phyloP scores from a whole-genome alignment of 2,329 filamentous ascomycete species.

The Hirsutella minnesotensis region DNA sequence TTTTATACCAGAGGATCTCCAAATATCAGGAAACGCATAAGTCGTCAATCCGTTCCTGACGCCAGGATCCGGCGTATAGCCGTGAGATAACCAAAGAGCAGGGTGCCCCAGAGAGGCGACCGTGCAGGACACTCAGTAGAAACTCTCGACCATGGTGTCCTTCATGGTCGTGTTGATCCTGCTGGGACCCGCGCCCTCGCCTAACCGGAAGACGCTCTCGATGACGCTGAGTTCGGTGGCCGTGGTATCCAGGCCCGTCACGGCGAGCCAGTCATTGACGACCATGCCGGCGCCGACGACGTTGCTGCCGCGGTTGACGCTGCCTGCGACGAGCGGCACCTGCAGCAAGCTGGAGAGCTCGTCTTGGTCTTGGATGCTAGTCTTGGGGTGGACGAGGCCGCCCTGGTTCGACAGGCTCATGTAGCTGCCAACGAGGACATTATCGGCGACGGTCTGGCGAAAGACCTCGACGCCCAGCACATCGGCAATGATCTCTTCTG shows the following conservation, averaged over 20 bases:
- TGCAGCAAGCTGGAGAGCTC: constrained; percentile 88
- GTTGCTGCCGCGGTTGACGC: constrained; percentile 82
- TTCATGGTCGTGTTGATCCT: constrained; percentile 78
- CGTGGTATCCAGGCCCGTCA: constrained; percentile 86
- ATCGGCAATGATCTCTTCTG: constrained; percentile 96
- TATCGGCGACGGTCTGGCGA: constrained; percentile 90
- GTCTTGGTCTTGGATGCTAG: constrained; percentile 93
- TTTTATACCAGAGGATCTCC: too few relatives aligned
- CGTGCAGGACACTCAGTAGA: constrained; percentile 57
- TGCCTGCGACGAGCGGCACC: constrained; percentile 89
- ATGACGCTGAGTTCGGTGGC: constrained; percentile 96
- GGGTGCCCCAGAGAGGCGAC: too few relatives aligned
- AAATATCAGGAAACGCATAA: too few relatives aligned
- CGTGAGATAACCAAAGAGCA: too few relatives aligned
- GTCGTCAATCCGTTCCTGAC: too few relatives aligned
- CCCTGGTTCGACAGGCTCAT: constrained; percentile 95
- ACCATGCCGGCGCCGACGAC: constrained; percentile 70
- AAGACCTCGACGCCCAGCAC: constrained; percentile 83
- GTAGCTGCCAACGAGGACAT: constrained; percentile 91
- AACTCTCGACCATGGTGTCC: constrained; percentile 97
- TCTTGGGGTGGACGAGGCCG: constrained; percentile 95
- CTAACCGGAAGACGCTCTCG: constrained; percentile 89
- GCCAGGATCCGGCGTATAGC: too few relatives aligned
- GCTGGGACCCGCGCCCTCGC: constrained; percentile 70
- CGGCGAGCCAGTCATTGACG: constrained; percentile 81